Percentiles rank a stretch among this genome's conserved stretches.
These are phyloP conservation scores for Passalora sequoiae DNA, from an alignment of 2,329 filamentous ascomycete genomes.

Conservation along the genomic window DNA sequence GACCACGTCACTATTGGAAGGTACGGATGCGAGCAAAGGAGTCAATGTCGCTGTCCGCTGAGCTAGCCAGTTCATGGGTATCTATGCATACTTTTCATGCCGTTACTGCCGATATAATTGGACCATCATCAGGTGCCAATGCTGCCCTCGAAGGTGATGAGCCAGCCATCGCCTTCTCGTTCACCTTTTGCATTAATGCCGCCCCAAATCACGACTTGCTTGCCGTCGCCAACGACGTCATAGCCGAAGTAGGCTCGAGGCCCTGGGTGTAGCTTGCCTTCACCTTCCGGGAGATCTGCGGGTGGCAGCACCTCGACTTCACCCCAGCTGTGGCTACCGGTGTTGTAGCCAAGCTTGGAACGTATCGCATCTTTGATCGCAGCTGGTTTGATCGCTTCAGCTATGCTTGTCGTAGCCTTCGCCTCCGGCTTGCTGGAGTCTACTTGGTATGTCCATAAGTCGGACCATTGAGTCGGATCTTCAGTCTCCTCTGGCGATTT, in stretches of 20 bases:
- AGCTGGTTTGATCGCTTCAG: constrained; percentile 37
- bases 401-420: constrained; percentile 24
- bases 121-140: neutral
- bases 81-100: neutral
- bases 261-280: constrained; percentile 43
- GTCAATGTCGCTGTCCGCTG: too few relatives aligned
- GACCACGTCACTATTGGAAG: too few relatives aligned
- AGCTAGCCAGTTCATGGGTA: too few relatives aligned
- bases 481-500: constrained; percentile 19
- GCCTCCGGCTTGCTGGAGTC: constrained; percentile 33
- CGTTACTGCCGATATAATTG: neutral
- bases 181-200: constrained; percentile 42
- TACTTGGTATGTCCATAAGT: constrained; percentile 44
- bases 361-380: constrained; percentile 43
- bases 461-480: constrained; percentile 33
- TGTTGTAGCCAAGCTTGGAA: constrained; percentile 38
- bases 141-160: constrained; percentile 29
- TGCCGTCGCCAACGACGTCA: constrained; percentile 36
- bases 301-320: constrained; percentile 40
- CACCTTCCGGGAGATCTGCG: constrained; percentile 29
- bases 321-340: constrained; percentile 39
- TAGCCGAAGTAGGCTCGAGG: constrained; percentile 40
- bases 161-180: constrained; percentile 42
- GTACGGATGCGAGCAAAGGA: too few relatives aligned
- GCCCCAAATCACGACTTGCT: constrained; percentile 40